Evolutionary conservation across 2,329 filamentous ascomycete species (phyloP).

Genomic region (Colletotrichum filicis): DNA sequence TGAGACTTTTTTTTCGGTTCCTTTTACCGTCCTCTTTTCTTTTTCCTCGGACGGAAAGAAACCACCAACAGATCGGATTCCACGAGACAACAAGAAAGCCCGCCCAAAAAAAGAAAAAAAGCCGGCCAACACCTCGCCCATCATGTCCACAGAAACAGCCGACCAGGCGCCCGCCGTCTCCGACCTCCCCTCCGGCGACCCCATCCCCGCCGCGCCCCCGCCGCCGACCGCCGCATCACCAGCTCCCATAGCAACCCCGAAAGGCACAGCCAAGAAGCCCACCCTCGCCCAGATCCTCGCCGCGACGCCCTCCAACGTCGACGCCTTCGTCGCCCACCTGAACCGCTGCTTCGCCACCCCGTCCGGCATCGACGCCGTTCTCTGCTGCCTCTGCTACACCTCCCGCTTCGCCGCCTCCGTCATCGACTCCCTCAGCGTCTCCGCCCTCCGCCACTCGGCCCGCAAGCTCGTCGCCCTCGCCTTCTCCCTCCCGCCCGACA

Average conservation of each 20-base stretch:
- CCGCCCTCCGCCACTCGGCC: conserved; percentile 65
- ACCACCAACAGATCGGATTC: not conserved
- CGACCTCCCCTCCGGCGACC: conserved; percentile 50
- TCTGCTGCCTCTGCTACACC: conserved; percentile 76
- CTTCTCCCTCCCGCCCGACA: conserved; percentile 60
- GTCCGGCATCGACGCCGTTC: conserved; percentile 74
- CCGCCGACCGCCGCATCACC: not conserved
- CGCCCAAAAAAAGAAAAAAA: too few species aligned
- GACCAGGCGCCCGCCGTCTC: conserved; percentile 40
- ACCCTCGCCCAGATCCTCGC: conserved; percentile 45
- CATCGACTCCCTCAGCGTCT: conserved; percentile 64
- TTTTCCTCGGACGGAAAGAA: not conserved
- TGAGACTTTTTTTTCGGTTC: not conserved
- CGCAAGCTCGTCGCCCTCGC: conserved; percentile 64
- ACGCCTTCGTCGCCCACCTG: conserved; percentile 66
- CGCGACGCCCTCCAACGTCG: conserved; percentile 53
- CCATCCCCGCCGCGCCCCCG: conserved; percentile 42
- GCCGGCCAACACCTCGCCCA: not conserved
- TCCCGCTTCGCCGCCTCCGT: conserved; percentile 65
- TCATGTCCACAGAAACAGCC: conserved; percentile 34
- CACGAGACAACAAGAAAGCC: too few species aligned
- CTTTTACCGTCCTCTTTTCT: too few species aligned
- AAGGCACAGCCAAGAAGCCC: conserved; percentile 33
- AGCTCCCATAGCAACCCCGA: conserved; percentile 21
- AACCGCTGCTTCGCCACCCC: conserved; percentile 75